Base-by-base conservation (phyloP, 2,329 filamentous ascomycete genomes). In the Exophiala spinifera region DNA sequence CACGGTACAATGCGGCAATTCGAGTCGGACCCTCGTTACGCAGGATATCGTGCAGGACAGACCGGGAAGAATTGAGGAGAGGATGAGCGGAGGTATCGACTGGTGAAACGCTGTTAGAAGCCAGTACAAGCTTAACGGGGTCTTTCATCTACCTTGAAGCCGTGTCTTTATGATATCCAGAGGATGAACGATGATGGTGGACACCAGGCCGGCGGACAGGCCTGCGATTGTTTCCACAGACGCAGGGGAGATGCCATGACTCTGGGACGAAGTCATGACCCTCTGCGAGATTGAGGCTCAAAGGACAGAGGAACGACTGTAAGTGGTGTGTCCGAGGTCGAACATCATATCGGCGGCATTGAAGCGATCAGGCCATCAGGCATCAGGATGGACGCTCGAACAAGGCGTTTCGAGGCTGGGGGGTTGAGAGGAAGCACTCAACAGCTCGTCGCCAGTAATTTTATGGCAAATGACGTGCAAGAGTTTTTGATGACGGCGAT, bases 81-180 rank as follows among this genome's bases (percentile, higher is more conserved):
- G 51, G 74, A 69, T 56, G 72, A 66, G 53, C 66, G 64, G 55
- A 72, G 83, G 59, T 61, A 79, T 70, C 79, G 71, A 70, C 83
- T 81, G 59, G 73, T 76, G 42, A 69, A 83, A 52, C 40, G 57
- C 25, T 31, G 31, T 51, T 19, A 53, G 42, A 31, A 15, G 14
- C 7, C 15, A 37, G 34, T 19, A 37, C 33, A 19, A 17, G 48
- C n/a, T 45, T 20, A 11, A 14, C 25, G 21, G n/a, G 19, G 21
- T 31, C 46, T 7, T 44, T 43, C 36, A 68, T 75, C 55, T 75
- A 91, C 89, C 85, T 76, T 99, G 94, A 69, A 99, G 84, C 61
- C 94, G 87, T 57, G 92, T 97, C 79, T 99, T 99, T 69, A 97
- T 85, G 61, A 99, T 85, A 74, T 99, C 94, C 56, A 99, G 83